Base-by-base conservation (phyloP, 2,329 filamentous ascomycete species). In the Pleochaeta shiraiana region DNA sequence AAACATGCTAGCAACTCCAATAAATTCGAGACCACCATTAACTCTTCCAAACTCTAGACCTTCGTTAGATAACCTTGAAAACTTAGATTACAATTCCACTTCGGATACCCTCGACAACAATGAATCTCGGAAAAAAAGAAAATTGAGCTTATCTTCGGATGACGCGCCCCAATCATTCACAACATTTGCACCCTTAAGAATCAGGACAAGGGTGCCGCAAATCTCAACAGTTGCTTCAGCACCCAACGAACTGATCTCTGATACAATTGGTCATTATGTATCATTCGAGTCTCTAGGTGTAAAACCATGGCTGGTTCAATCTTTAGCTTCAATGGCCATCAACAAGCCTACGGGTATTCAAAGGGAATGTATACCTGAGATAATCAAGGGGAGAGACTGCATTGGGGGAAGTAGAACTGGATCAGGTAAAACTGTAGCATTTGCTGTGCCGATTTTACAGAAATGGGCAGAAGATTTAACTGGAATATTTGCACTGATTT, bases 391-490 rank as follows among this genome's bases (percentile, higher is more conserved):
- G 5, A 82, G 88, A 70, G 91, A 98, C 75, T 96, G 90, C 73
- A 96, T 98, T 70, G 93, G 93, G 72, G 91, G 91, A 43, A 95
- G 89, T 72, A 82, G 90, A 67, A 98, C 93, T 0, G 93, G 93
- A 78, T 96, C 92, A 14, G 93, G 93, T 76, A 98, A 98, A 77
- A 98, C 93, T 3, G 85, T 97, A 53, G 91, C 93, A 0, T 98
- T 98, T 74, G 88, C 92, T 0, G 90, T 91, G 11, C 93, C 93
- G 0, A 95, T 98, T 66, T 77, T 98, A 67, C 92, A 97, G 73
- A 87, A 86, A 74, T 97, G 91, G 90, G 84, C 92, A 1, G 82
- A 90, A 72, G 91, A 98, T 76, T 93, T 93, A 0, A 86, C 86
- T 66, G 93, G 90, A 53, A 92, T 97, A 70, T 98, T 89, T 74